phyloP scores from a whole-genome alignment of 192 early-diverging fungal genomes.

The Diversispora epigaea region DNA sequence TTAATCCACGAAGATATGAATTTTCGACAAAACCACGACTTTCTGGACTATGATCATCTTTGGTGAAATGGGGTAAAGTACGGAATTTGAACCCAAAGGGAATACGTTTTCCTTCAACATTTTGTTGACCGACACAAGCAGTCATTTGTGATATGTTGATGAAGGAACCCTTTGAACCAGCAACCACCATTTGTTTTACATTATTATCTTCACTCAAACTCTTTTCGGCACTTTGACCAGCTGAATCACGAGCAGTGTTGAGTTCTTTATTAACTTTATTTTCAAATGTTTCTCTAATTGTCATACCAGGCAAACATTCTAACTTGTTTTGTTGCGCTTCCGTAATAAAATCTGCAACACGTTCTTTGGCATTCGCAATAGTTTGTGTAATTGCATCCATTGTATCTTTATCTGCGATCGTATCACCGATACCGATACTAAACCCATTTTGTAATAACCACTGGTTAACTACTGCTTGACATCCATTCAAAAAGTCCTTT shows the following conservation, averaged over 20 bases:
- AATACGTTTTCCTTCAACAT: constrained; percentile 99
- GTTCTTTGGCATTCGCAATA: constrained; percentile 72
- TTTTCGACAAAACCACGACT: constrained; percentile 87
- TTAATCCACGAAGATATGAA: constrained; percentile 87
- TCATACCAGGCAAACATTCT: constrained; percentile 87
- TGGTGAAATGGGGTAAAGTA: constrained; percentile 95
- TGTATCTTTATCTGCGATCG: constrained; percentile 83
- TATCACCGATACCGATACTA: constrained; percentile 97
- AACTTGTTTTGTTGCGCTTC: constrained; percentile 83
- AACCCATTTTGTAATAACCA: constrained; percentile 95
- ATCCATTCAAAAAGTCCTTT: constrained; percentile 88
- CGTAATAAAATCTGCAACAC: constrained; percentile 77
- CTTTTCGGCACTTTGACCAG: constrained; percentile 81
- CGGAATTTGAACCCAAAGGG: constrained; percentile 95
- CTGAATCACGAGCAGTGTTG: constrained; percentile 88
- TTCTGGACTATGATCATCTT: constrained; percentile 95
- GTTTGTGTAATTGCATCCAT: constrained; percentile 76
- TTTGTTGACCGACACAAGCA: constrained; percentile 98
- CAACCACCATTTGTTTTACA: constrained; percentile 93
- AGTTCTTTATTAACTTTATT: constrained; percentile 80
- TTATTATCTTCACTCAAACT: constrained; percentile 91
- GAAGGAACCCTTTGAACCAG: constrained; percentile 94
- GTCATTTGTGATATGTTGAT: constrained; percentile 99
- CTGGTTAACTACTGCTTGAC: constrained; percentile 91
- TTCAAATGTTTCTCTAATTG: constrained; percentile 90